Conservation (phyloP, 2,329 filamentous ascomycete genomes). For the Albifimbria verrucaria region DNA sequence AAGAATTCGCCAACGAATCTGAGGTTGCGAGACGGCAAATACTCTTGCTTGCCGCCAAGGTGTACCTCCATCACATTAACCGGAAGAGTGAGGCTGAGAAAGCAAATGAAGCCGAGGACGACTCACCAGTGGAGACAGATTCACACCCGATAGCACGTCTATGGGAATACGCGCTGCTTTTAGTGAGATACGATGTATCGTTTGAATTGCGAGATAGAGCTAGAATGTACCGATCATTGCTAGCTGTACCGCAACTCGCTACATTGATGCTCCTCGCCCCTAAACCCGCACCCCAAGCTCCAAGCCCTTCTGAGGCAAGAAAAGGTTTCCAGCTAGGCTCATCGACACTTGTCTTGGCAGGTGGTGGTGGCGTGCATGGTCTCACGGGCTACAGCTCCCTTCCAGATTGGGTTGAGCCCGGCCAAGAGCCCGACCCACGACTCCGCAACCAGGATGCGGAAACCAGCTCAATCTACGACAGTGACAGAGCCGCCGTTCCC, state of each 20-base stretch:
- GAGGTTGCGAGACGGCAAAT: slow-evolving; percentile 90
- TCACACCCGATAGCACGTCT: slow-evolving; percentile 69
- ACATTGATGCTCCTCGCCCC: slow-evolving; percentile 87
- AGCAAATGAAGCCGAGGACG: slow-evolving; percentile 29
- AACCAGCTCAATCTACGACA: slow-evolving; percentile 26
- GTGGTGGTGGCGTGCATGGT: slow-evolving; percentile 69
- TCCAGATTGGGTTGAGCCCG: slow-evolving; percentile 80
- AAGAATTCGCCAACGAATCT: slow-evolving; percentile 78
- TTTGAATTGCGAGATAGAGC: slow-evolving; percentile 93
- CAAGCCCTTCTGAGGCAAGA: slow-evolving; percentile 81
- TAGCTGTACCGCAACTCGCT: slow-evolving; percentile 81
- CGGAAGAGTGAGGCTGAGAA: slow-evolving; percentile 46
- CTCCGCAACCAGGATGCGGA: slow-evolving; percentile 60
- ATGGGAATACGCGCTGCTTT: slow-evolving; percentile 80
- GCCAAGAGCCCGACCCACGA: slow-evolving; percentile 72
- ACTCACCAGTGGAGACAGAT: slow-evolving; percentile 26
- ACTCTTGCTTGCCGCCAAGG: slow-evolving; percentile 88
- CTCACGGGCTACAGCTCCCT: slow-evolving; percentile 75
- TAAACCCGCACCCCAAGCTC: slow-evolving; percentile 88
- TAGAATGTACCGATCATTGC: slow-evolving; percentile 80
- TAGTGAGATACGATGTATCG: slow-evolving; percentile 89
- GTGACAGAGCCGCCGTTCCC: slow-evolving; percentile 39
- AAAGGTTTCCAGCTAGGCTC: slow-evolving; percentile 78
- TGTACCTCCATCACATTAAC: slow-evolving; percentile 87
- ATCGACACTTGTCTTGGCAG: slow-evolving; percentile 78